Conservation (phyloP, 768 basidiomycete species). For the Dentipellis sp. region DNA sequence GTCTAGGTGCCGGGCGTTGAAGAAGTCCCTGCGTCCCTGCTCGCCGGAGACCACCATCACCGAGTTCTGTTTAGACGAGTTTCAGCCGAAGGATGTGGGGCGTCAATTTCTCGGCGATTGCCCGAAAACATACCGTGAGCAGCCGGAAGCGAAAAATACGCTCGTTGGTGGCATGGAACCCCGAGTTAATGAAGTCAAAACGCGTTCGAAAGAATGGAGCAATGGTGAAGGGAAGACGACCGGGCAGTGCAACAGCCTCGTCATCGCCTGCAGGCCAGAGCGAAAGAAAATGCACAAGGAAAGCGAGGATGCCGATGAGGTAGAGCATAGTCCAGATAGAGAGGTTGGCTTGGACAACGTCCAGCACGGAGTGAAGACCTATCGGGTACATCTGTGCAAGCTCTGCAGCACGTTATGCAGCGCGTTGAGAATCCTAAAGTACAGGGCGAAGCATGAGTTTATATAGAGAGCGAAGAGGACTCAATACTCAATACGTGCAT, state of each 20-base stretch:
- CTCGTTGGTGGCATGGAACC: conserved; percentile 58
- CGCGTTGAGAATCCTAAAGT: no score
- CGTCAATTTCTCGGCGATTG: not conserved
- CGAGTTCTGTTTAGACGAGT: conserved; percentile 40
- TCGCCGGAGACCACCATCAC: conserved; percentile 75
- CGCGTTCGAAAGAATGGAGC: conserved; percentile 59
- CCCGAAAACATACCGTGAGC: conserved; percentile 40
- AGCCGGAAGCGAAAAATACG: conserved; percentile 63
- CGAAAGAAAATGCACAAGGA: conserved; percentile 6
- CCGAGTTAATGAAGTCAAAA: conserved; percentile 67
- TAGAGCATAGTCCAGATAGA: not conserved
- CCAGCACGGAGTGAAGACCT: no score
- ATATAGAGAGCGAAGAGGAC: no score
- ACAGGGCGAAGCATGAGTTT: no score
- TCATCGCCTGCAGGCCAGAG: conserved; percentile 20
- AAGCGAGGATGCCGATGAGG: conserved; percentile 16
- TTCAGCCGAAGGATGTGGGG: conserved; percentile 8
- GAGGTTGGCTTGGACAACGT: not conserved
- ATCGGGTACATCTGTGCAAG: no score
- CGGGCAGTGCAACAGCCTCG: conserved; percentile 44
- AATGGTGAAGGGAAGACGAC: conserved; percentile 47
- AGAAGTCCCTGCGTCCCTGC: conserved; percentile 57
- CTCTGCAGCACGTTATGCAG: no score
- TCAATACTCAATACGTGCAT: no score
- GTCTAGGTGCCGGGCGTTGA: conserved; percentile 61